These are phyloP conservation scores for Gossypium australe DNA, from an alignment of 345 rosid species.

Conservation along the genomic window DNA sequence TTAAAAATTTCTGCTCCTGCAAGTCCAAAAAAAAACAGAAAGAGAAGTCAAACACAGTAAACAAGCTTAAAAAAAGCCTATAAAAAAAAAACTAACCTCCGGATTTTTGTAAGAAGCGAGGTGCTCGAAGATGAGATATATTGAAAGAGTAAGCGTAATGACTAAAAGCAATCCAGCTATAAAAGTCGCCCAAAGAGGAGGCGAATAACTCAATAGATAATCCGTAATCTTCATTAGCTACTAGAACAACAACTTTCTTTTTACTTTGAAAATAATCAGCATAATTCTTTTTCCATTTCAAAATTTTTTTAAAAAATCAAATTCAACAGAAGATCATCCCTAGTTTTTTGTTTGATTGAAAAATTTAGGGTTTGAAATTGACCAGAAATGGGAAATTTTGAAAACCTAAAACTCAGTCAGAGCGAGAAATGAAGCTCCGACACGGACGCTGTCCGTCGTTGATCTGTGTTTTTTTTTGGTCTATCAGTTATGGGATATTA, in stretches of 20 bases:
- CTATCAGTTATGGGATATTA: neutral
- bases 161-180: conserved; percentile 60
- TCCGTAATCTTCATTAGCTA: conserved; percentile 32
- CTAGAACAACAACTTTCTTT: neutral
- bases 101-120: conserved; percentile 94
- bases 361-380: neutral
- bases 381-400: neutral
- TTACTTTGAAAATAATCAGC: neutral
- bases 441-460: conserved; percentile 7
- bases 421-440: neutral
- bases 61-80: neutral
- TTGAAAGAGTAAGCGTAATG: conserved; percentile 56
- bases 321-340: neutral
- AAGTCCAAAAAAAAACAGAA: neutral
- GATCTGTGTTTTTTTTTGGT: neutral
- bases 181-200: conserved; percentile 73
- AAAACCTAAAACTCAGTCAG: conserved; percentile 6
- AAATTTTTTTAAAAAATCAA: neutral
- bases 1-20: conserved; percentile 96
- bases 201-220: conserved; percentile 31
- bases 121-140: conserved; percentile 85
- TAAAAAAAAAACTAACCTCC: conserved; percentile 44
- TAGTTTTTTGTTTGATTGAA: neutral
- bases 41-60: neutral
- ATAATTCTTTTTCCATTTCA: neutral